Evolutionary conservation across 2,329 filamentous ascomycete genomes (phyloP).

Genomic region (Bipolaris bicolor): DNA sequence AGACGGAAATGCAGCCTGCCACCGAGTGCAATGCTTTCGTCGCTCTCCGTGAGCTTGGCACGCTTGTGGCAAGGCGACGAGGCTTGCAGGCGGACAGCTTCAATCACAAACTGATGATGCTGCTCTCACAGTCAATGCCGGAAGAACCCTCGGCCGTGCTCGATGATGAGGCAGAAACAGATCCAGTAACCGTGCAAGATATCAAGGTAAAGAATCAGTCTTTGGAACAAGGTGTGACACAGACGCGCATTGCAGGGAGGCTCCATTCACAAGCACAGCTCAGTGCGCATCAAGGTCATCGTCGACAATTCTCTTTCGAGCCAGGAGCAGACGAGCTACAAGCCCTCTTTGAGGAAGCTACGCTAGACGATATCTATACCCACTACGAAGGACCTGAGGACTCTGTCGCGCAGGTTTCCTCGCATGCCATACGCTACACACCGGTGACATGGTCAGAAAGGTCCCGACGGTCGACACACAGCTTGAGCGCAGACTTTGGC

Average conservation of each 20-base stretch:
- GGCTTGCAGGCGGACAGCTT: constrained; percentile 44
- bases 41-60: constrained; percentile 45
- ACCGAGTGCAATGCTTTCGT: constrained; percentile 40
- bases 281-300: constrained; percentile 25
- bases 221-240: constrained; percentile 1
- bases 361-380: constrained; percentile 8
- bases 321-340: constrained; percentile 49
- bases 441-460: not conserved
- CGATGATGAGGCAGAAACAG: not conserved
- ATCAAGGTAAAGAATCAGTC: not conserved
- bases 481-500: constrained; percentile 15
- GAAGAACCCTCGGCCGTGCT: not conserved
- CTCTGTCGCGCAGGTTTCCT: constrained; percentile 2
- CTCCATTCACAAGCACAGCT: constrained; percentile 29
- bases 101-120: constrained; percentile 41
- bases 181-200: not conserved
- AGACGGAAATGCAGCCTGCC: constrained; percentile 11
- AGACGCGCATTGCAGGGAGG: constrained; percentile 11
- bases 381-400: constrained; percentile 14
- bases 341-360: constrained; percentile 23
- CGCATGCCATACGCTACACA: not conserved
- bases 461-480: constrained; percentile 2
- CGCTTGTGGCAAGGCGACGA: constrained; percentile 43
- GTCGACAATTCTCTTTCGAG: constrained; percentile 53
- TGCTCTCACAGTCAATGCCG: constrained; percentile 32